Percentiles rank a stretch among this genome's conserved stretches.
Conservation (phyloP, 78 protist genomes). For the Dictyostelium purpureum region DNA sequence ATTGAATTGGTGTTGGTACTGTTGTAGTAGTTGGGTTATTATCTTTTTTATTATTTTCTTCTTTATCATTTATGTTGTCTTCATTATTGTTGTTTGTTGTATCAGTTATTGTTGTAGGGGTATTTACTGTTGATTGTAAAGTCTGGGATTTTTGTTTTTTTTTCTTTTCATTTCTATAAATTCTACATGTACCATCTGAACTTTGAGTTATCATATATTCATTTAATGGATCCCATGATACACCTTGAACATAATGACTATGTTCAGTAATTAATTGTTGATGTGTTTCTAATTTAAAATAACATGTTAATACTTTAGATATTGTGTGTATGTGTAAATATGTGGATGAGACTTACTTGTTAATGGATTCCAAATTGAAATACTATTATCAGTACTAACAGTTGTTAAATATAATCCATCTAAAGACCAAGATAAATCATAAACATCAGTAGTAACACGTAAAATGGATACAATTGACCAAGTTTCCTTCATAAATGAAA, state of each 20-base stretch:
- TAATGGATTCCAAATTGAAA: conserved; percentile 55
- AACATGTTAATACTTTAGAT: background rate
- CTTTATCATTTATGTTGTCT: no score
- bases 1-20: background rate
- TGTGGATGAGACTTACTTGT: conserved; percentile 22
- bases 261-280: conserved; percentile 57
- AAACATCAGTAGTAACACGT: conserved; percentile 24
- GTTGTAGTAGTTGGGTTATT: background rate
- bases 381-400: conserved; percentile 51
- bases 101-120: background rate
- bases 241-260: conserved; percentile 78
- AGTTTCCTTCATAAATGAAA: conserved; percentile 36
- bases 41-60: background rate
- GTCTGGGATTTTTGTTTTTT: background rate
- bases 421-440: conserved; percentile 67
- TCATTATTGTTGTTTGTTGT: no score
- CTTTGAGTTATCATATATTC: conserved; percentile 39
- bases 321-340: background rate
- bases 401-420: conserved; percentile 35
- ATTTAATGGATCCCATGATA: conserved; percentile 69
- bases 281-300: conserved; percentile 3
- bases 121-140: background rate
- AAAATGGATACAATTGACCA: conserved; percentile 29
- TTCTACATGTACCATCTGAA: conserved; percentile 58
- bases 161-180: conserved; percentile 1